Evolutionary conservation across 129 eudicot genomes (phyloP).

Genomic region (Centaurea solstitialis): DNA sequence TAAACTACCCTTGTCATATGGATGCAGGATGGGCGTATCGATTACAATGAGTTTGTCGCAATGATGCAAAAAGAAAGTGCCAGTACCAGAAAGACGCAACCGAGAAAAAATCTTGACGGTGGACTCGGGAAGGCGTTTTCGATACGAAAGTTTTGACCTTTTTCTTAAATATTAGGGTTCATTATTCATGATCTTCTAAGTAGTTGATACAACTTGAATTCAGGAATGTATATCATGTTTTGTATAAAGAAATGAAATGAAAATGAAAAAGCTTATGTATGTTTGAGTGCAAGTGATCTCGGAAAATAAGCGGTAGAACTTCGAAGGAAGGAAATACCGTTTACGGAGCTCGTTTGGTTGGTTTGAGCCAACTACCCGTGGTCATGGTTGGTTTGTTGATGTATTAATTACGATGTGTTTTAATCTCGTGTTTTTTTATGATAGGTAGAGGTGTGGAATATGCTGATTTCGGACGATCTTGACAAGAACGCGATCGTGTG

Average conservation of each 20-base stretch:
- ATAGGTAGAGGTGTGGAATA: too few relatives aligned
- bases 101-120: conserved; percentile 31
- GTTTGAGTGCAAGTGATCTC: too few relatives aligned
- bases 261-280: too few relatives aligned
- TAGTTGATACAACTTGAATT: not conserved
- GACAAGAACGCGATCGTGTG: too few relatives aligned
- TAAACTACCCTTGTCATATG: not conserved
- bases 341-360: too few relatives aligned
- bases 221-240: conserved; percentile 15
- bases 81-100: conserved; percentile 37
- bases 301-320: too few relatives aligned
- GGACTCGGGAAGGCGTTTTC: conserved; percentile 28
- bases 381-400: too few relatives aligned
- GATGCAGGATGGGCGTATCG: conserved; percentile 73
- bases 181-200: not conserved
- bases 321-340: too few relatives aligned
- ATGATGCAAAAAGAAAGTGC: conserved; percentile 65
- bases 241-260: not conserved
- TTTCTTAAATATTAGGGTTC: not conserved
- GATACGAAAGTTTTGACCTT: conserved; percentile 3
- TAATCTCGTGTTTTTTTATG: too few relatives aligned
- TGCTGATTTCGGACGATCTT: too few relatives aligned
- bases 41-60: conserved; percentile 61
- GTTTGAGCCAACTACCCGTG: too few relatives aligned
- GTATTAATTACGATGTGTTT: too few relatives aligned